phyloP scores from a whole-genome alignment of 163 green algal species.

The Scenedesmus sp. region DNA sequence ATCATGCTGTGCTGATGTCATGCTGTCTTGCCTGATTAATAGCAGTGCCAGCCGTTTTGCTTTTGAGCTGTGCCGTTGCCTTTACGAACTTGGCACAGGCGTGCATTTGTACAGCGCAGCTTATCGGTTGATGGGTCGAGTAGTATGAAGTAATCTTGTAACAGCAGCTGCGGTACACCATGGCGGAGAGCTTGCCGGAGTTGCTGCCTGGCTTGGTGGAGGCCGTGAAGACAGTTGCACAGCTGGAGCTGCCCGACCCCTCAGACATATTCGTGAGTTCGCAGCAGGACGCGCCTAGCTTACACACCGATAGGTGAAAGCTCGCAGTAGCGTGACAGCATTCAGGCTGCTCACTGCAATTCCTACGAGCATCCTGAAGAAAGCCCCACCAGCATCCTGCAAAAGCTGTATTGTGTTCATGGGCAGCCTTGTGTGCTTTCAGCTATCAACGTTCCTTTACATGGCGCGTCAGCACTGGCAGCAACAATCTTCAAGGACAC shows the following conservation, averaged over 20 bases:
- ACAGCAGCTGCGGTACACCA: not conserved
- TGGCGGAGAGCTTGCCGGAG: constrained; percentile 7
- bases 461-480: not conserved
- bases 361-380: too few relatives aligned
- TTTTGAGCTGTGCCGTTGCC: not conserved
- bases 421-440: too few relatives aligned
- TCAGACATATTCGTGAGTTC: constrained; percentile 43
- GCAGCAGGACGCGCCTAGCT: too few relatives aligned
- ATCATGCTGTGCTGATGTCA: too few relatives aligned
- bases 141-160: not conserved
- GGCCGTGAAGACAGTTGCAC: constrained; percentile 23
- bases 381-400: too few relatives aligned
- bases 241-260: constrained; percentile 23
- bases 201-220: constrained; percentile 25
- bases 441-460: not conserved
- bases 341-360: too few relatives aligned
- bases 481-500: not conserved
- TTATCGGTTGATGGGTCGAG: not conserved
- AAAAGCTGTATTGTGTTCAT: too few relatives aligned
- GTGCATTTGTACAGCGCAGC: not conserved
- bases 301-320: too few relatives aligned
- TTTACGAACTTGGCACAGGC: not conserved
- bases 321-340: too few relatives aligned
- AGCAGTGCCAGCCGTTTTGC: not conserved
- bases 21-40: too few relatives aligned